A percentile compares a stretch with the other conserved stretches of the same genome.
Conservation (phyloP, 345 rosid genomes). For the Crucihimalaya himalaica region DNA sequence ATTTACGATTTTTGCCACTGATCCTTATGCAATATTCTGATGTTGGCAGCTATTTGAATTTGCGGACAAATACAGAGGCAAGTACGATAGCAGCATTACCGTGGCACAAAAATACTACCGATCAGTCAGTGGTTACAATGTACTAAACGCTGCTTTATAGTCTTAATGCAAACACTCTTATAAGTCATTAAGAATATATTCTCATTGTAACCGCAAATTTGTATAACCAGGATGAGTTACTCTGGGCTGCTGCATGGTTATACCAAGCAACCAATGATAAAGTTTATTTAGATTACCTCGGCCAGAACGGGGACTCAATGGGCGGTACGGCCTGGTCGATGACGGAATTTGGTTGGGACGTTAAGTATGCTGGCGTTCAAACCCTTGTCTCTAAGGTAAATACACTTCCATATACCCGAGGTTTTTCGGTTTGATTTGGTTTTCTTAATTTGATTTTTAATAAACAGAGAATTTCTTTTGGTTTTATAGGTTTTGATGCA, state of each 20-base stretch:
- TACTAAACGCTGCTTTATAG: conserved; percentile 35
- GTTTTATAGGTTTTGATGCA: conserved; percentile 78
- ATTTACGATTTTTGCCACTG: neutral
- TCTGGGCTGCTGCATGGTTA: conserved; percentile 95
- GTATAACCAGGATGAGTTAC: conserved; percentile 68
- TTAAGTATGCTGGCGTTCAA: conserved; percentile 87
- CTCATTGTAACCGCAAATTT: neutral
- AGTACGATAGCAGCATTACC: conserved; percentile 83
- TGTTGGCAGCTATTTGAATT: conserved; percentile 73
- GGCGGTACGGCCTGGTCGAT: conserved; percentile 93
- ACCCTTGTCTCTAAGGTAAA: conserved; percentile 86
- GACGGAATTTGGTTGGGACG: conserved; percentile 93
- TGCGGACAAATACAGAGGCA: conserved; percentile 93
- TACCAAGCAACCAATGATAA: conserved; percentile 74
- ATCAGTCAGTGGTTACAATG: conserved; percentile 89
- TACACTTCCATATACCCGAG: neutral
- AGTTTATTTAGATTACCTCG: conserved; percentile 77
- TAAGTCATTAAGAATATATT: neutral
- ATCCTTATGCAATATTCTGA: neutral
- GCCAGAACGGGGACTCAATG: conserved; percentile 70
- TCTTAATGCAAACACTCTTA: no score
- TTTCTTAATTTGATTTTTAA: neutral
- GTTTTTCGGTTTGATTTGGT: neutral
- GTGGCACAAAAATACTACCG: conserved; percentile 81
- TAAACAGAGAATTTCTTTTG: neutral